A percentile compares a stretch with the other conserved stretches of the same genome.
Evolutionary conservation across 140 eudicot species (phyloP).

Genomic region (Ambrosia hybrid): DNA sequence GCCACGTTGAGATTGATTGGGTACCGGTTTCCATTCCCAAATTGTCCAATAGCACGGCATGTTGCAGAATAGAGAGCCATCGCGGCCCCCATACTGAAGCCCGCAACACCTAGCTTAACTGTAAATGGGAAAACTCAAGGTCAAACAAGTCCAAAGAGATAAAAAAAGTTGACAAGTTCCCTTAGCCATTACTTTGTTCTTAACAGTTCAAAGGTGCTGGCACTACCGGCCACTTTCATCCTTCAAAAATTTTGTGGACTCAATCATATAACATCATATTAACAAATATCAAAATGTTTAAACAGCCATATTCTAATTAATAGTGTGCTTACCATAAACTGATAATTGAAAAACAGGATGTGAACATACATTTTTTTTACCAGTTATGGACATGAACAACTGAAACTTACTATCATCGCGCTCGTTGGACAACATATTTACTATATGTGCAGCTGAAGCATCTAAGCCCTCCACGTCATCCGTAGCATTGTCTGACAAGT

Average conservation of each 20-base stretch:
- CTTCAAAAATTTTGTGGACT: too few species aligned
- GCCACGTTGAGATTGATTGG: constrained; percentile 57
- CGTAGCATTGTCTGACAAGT: constrained; percentile 67
- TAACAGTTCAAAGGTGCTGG: too few species aligned
- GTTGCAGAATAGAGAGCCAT: constrained; percentile 81
- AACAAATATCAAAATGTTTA: too few species aligned
- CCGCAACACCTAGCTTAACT: constrained; percentile 89
- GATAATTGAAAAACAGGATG: not conserved
- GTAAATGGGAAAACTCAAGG: constrained; percentile 3
- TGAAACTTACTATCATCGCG: constrained; percentile 71
- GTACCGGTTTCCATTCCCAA: constrained; percentile 61
- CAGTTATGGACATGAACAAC: not conserved
- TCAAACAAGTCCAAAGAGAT: constrained; percentile 7
- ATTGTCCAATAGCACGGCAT: constrained; percentile 64
- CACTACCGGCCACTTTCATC: too few species aligned
- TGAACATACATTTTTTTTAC: not conserved
- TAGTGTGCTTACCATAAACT: not conserved
- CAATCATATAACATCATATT: too few species aligned
- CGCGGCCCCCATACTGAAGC: constrained; percentile 92
- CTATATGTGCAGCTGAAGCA: constrained; percentile 83
- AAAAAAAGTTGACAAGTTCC: not conserved
- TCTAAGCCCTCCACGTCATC: constrained; percentile 87
- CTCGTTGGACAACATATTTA: constrained; percentile 75
- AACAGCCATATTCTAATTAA: not conserved
- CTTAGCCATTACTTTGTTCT: too few species aligned